Percentiles rank a stretch among this genome's conserved stretches.
Evolutionary conservation across 768 basidiomycete species (phyloP).

Genomic region (Mrakia gelida): DNA sequence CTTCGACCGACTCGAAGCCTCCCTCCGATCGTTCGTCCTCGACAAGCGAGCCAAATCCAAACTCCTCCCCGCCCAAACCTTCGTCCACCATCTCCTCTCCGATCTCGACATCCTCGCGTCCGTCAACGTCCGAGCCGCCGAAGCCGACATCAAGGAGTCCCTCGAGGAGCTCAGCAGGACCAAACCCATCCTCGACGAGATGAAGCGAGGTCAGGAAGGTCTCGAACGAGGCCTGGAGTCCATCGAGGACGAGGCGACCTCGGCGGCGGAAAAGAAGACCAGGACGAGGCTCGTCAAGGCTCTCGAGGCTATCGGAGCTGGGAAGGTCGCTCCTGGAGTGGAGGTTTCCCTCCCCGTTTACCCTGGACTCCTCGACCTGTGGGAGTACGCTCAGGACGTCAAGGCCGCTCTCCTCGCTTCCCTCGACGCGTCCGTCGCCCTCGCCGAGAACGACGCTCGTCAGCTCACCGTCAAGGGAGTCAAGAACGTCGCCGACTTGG

Average conservation of each 20-base stretch:
- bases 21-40: conserved; percentile 88
- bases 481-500: conserved; percentile 61
- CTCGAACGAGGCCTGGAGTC: conserved; percentile 73
- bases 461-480: conserved; percentile 62
- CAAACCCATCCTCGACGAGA: conserved; percentile 81
- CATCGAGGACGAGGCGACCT: conserved; percentile 70
- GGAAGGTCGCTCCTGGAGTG: conserved; percentile 54
- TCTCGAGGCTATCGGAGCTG: conserved; percentile 69
- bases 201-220: conserved; percentile 66
- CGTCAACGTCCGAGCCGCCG: conserved; percentile 82
- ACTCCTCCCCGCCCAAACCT: conserved; percentile 86
- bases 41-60: conserved; percentile 95
- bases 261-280: conserved; percentile 54
- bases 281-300: conserved; percentile 61
- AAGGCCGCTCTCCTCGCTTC: conserved; percentile 69
- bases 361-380: conserved; percentile 73
- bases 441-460: conserved; percentile 81
- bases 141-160: conserved; percentile 68
- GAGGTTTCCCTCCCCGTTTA: conserved; percentile 60
- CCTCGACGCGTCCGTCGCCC: conserved; percentile 69
- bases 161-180: conserved; percentile 61
- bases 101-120: conserved; percentile 83
- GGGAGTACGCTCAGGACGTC: conserved; percentile 81
- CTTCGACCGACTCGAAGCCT: conserved; percentile 83
- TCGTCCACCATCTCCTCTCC: conserved; percentile 79